Conservation (phyloP, 2,329 filamentous ascomycete genomes). For the Claviceps sp. region DNA sequence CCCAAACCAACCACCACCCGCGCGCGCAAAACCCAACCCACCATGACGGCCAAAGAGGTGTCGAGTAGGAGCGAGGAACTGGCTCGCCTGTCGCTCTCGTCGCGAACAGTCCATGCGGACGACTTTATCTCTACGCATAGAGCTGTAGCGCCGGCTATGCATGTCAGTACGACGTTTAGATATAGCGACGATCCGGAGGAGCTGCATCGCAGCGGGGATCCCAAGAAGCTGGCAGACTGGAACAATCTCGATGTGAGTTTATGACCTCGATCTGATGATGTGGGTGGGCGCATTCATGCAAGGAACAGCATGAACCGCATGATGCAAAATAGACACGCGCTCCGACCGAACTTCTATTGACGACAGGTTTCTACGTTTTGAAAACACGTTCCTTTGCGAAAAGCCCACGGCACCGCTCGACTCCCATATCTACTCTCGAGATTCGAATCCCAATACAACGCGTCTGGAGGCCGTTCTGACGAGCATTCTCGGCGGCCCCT, state of each 20-base stretch:
- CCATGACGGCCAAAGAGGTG: slow-evolving; percentile 2
- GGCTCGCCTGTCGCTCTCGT: slow-evolving; percentile 39
- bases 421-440: slow-evolving; percentile 72
- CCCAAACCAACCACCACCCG: neutral
- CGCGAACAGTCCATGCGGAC: slow-evolving; percentile 70
- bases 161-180: slow-evolving; percentile 83
- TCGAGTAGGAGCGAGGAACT: slow-evolving; percentile 2
- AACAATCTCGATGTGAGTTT: slow-evolving; percentile 41
- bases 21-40: neutral
- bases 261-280: too few species aligned
- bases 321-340: too few species aligned
- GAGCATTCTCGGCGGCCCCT: slow-evolving; percentile 54
- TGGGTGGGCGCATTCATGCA: too few species aligned
- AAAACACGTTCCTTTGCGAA: too few species aligned
- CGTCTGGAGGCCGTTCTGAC: slow-evolving; percentile 76
- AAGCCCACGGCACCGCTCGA: slow-evolving; percentile 35
- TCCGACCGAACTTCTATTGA: too few species aligned
- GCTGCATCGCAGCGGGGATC: slow-evolving; percentile 27
- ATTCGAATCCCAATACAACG: slow-evolving; percentile 64
- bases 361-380: too few species aligned
- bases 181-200: slow-evolving; percentile 59
- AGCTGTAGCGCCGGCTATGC: slow-evolving; percentile 79
- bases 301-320: too few species aligned
- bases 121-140: slow-evolving; percentile 59
- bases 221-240: slow-evolving; percentile 34